Conservation (phyloP, 1,284 basidiomycete species). For the Marasmius oreades region DNA sequence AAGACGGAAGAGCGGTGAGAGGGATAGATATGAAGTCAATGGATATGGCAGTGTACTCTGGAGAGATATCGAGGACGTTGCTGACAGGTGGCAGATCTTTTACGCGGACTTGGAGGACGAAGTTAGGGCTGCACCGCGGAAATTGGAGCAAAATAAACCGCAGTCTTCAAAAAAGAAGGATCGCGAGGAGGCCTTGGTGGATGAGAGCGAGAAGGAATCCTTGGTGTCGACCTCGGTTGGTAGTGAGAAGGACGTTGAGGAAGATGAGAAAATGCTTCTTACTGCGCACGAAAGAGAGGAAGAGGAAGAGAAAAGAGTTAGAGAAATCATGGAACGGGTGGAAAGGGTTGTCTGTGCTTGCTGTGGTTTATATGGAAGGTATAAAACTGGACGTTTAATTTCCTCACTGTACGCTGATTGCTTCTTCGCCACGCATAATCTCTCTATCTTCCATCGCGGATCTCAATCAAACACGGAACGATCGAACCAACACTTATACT, state of each 20-base stretch:
- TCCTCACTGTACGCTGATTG: no score
- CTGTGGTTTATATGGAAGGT: slow-evolving; percentile 11
- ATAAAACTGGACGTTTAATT: not conserved
- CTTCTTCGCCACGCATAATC: no score
- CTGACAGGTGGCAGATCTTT: slow-evolving; percentile 8
- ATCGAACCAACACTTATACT: no score
- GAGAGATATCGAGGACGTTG: slow-evolving; percentile 12
- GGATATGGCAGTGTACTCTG: not conserved
- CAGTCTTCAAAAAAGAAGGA: slow-evolving; percentile 12
- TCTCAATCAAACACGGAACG: no score
- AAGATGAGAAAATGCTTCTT: slow-evolving; percentile 11
- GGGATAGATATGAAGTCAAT: not conserved
- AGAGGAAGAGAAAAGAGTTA: slow-evolving; percentile 27
- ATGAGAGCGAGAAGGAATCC: slow-evolving; percentile 28
- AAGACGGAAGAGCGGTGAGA: not conserved
- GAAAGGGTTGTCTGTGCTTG: slow-evolving; percentile 28
- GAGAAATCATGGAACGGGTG: slow-evolving; percentile 33
- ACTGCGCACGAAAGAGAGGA: slow-evolving; percentile 22
- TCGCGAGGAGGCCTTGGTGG: slow-evolving; percentile 15
- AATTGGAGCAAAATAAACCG: slow-evolving; percentile 5
- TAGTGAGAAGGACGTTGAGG: slow-evolving; percentile 25
- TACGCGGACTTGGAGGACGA: slow-evolving; percentile 13
- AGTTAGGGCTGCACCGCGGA: not conserved
- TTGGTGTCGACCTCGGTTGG: not conserved
- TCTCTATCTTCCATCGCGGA: no score